Evolutionary conservation across 1,284 basidiomycete genomes (phyloP), one percentile per base, ranked within the genome.

Genomic region (Pascua sp.): DNA sequence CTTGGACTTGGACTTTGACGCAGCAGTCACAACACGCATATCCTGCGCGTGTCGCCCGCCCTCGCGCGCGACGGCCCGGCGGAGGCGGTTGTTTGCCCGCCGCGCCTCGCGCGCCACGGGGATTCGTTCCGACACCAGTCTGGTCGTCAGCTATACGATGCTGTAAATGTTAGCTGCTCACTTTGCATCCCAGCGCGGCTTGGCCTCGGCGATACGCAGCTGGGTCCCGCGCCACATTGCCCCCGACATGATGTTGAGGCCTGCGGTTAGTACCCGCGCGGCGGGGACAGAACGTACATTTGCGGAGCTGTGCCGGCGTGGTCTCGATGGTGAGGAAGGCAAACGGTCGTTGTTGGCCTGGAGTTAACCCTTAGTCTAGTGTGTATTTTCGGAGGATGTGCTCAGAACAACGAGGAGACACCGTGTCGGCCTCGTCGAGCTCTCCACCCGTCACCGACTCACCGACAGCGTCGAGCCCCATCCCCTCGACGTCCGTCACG

Each of bases 211-310:
- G 1, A 78, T 60, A 17, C 72, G 68, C 3, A 78, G 60, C 53
- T 71, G 69, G 1, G 73, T 61, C 2, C 76, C 76, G 56, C 76
- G 67, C 73, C 75, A 78, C 42, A 63, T 72, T 0, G 74, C 72
- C 18, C 73, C 73, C 9, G 72, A 73, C 69, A 77, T 73, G 52
- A 72, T 76, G 55, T 75, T 77, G 15, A 78, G 66, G 57, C 73
- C 73, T 75, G 55, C 1, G 8, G 42, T 45, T 43, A 55, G 45
- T 32, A 16, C 10, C 39, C 15, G 55, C 10, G 42, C 15, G 41
- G n/a, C 24, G 38, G 11, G 10, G 8, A 45, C 36, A 13, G 15
- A 24, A 53, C 72, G 32, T 45, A 74, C 76, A 77, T 64, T 75
- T 73, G 43, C 68, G 66, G 38, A 76, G 59, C 60, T 76, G 73